Base-by-base conservation (phyloP, 2,329 filamentous ascomycete species). In the Paecilomyces fulvus region DNA sequence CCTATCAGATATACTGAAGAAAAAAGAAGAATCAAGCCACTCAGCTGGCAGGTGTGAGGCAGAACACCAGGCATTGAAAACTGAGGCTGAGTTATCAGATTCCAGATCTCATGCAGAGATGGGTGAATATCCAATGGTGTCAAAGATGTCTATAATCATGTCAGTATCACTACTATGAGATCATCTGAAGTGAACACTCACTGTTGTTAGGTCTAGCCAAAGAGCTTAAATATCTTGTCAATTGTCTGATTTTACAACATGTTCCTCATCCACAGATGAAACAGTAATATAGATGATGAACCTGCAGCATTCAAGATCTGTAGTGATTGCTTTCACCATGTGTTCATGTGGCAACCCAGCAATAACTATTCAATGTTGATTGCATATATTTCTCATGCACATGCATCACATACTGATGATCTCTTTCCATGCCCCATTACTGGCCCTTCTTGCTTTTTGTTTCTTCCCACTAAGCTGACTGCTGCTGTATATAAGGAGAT, bases 271-370 rank as follows among this genome's bases (percentile, higher is more conserved):
- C 58, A 85, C 76, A n/a, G 85, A 90, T 61, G 85, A 87, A 65
- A 91, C 92, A 0, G 95, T 89, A 58, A 99, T 80, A 71, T 91
- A 99, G 56, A 97, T 90, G 59, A 97, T 89, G 71, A 95, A 97
- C 3, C 94, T 94, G 61, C 91, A 84, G 58, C 91, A 81, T 75
- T 97, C 94, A 63, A 99, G 79, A 68, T 99, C 94, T 51, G 92
- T 75, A 1, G 90, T 85, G 54, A 97, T 78, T 9, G 90, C 90
- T 66, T 86, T 87, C 6, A 90, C 92, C 67, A 96, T 80, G 12
- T 92, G 88, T 65, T 95, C 85, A 52, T 87, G 84, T 5, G 90
- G 88, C 20, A 90, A 91, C n/a, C 92, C 92, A 21, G 91, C 90
- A 60, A 97, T 82, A 28, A 97, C 88, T 69, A 85, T 77, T 59